These are phyloP conservation scores for Microascus cirrosus DNA, from an alignment of 2,329 filamentous ascomycete species.

Conservation along the genomic window DNA sequence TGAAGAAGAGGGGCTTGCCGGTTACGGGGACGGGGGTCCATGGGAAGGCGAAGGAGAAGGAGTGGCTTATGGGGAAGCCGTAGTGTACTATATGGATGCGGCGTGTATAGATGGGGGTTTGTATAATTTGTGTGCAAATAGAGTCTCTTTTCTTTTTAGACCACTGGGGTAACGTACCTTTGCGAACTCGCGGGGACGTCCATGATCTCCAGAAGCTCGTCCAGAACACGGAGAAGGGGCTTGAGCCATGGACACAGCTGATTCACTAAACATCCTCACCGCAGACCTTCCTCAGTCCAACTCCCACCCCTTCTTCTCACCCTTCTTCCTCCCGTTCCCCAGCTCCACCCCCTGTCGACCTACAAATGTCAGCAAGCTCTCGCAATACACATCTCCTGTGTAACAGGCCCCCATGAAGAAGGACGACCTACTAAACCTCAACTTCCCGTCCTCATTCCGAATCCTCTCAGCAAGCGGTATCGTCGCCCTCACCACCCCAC, in stretches of 20 bases:
- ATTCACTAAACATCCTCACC: no score
- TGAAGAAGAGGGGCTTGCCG: conserved; percentile 51
- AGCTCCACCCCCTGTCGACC: not conserved
- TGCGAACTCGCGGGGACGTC: no score
- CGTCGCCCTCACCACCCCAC: not conserved
- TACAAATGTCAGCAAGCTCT: not conserved
- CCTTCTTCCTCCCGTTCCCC: not conserved
- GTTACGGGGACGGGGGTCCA: conserved; percentile 33
- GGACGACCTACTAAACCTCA: not conserved
- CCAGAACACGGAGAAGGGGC: no score
- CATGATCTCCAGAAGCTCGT: no score
- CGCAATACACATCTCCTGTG: not conserved
- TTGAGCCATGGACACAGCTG: no score
- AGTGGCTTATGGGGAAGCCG: conserved; percentile 27
- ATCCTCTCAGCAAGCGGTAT: not conserved
- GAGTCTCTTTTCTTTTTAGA: not conserved
- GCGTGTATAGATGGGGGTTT: not conserved
- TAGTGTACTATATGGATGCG: conserved; percentile 9
- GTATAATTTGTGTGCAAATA: conserved; percentile 1
- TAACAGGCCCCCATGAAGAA: not conserved
- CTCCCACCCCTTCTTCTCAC: not conserved
- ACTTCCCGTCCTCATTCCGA: not conserved
- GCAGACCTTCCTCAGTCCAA: not conserved
- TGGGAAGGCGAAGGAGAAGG: conserved; percentile 28
- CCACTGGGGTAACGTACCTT: not conserved